Percentiles rank a stretch among this genome's conserved stretches.
phyloP scores from a whole-genome alignment of 352 stramenopile genomes.

The Phytophthora kernoviae region DNA sequence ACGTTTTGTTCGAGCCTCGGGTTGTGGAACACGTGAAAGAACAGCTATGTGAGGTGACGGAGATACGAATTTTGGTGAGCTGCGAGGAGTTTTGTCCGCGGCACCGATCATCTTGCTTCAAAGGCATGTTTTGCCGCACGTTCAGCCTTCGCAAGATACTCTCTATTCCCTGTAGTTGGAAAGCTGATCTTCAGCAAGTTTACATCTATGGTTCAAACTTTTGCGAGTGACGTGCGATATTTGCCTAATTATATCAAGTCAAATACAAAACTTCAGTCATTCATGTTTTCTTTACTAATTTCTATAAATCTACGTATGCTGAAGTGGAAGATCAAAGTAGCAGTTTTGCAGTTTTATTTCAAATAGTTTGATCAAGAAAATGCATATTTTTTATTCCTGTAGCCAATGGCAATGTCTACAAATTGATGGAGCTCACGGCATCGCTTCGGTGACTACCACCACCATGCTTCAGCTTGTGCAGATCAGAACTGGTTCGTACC shows the following conservation, averaged over 20 bases:
- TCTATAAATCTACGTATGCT: too few species aligned
- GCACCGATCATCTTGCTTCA: background rate
- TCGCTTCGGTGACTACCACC: background rate
- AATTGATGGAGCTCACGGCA: background rate
- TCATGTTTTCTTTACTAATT: background rate
- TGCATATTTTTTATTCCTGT: too few species aligned
- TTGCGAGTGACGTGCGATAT: background rate
- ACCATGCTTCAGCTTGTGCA: conserved; percentile 6
- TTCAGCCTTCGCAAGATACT: background rate
- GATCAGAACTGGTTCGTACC: background rate
- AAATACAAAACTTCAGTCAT: background rate
- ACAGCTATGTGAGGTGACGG: conserved; percentile 3
- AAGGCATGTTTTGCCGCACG: background rate
- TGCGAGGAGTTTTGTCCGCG: conserved; percentile 5
- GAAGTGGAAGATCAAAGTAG: too few species aligned
- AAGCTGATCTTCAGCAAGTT: background rate
- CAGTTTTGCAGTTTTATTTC: too few species aligned
- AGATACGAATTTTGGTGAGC: conserved; percentile 6
- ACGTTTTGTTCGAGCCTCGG: conserved; percentile 2
- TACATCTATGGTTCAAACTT: background rate
- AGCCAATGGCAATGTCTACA: too few species aligned
- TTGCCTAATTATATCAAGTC: background rate
- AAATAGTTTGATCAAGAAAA: too few species aligned
- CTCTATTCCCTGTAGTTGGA: conserved; percentile 7
- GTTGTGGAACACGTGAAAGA: conserved; percentile 3